phyloP scores from a whole-genome alignment of 331 rosid species.

The Rhamnella rubrinervis region DNA sequence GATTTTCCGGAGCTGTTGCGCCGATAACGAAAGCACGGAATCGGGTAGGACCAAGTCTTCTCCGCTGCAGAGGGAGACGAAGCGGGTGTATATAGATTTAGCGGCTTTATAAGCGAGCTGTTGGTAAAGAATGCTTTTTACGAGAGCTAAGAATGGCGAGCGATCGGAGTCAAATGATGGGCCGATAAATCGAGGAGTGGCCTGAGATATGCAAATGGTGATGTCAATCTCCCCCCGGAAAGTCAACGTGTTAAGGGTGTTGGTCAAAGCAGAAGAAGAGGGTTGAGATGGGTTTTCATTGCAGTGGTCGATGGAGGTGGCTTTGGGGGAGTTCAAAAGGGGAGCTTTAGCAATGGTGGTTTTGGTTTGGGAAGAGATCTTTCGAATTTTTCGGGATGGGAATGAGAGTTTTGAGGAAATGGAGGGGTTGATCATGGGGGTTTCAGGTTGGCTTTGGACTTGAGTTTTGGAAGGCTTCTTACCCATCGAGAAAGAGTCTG shows the following conservation, averaged over 20 bases:
- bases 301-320: slow-evolving; percentile 1
- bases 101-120: slow-evolving; percentile 71
- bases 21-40: slow-evolving; percentile 39
- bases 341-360: not conserved
- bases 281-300: not conserved
- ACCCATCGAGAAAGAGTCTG: slow-evolving; percentile 6
- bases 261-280: slow-evolving; percentile 5
- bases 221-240: slow-evolving; percentile 36
- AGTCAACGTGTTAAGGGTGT: slow-evolving; percentile 33
- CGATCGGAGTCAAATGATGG: slow-evolving; percentile 37
- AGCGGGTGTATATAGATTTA: slow-evolving; percentile 52
- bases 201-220: slow-evolving; percentile 62
- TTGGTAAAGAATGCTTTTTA: slow-evolving; percentile 63
- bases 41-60: slow-evolving; percentile 42
- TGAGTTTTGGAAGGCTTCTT: slow-evolving; percentile 18
- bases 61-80: slow-evolving; percentile 61
- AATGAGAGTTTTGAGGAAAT: slow-evolving; percentile 48
- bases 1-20: slow-evolving; percentile 39
- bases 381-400: slow-evolving; percentile 54
- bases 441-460: slow-evolving; percentile 32
- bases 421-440: slow-evolving; percentile 13
- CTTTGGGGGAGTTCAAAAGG: not conserved
- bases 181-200: slow-evolving; percentile 35
- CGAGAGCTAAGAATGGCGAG: slow-evolving; percentile 58
- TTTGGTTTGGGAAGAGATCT: slow-evolving; percentile 27